Evolutionary conservation across 306 rosid genomes (phyloP), one percentile per base, ranked within the genome.

Genomic region (Herpetospermum pedunculosum): DNA sequence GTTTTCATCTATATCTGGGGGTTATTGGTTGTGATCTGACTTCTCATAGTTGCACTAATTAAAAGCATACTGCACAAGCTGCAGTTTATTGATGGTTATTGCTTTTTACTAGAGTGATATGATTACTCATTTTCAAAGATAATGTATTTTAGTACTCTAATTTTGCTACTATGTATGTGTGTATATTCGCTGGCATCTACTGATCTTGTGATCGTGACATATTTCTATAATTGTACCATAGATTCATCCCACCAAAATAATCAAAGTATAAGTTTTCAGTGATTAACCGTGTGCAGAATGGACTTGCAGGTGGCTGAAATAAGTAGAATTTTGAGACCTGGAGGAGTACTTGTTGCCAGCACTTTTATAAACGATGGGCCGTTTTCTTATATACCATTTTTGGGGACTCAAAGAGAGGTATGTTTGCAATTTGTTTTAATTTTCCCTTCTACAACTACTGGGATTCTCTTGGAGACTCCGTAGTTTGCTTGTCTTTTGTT

Each of bases 291-390:
- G 34, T 44, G 30, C 49, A 5, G 54, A 58, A 38, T 62, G 59
- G 41, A 77, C 54, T 84, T 82, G 75, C 81, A 93, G 97, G 94
- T 93, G 43, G 94, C 97, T 64, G 98, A 91, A 79, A 89, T 91
- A 80, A 89, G 97, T 80, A 87, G 92, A 54, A 85, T 91, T 58
- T 80, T 91, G 71, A 84, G 94, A 80, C 97, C 97, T 21, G 97
- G 96, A 77, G 97, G 98, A 58, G 92, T 94, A 70, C 89, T 94
- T 80, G 92, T 94, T 55, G 95, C 97, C 28, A 86, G 92, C 62
- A 94, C 97, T 72, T 81, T 50, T 82, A 78, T 91, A 82, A 73
- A 82, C 13, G 98, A 93, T 7, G 96, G 97, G 12, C 91, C 86
- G 49, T 87, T 78, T 62, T 35, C 83, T 38, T 49, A 63, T 76